phyloP scores from a whole-genome alignment of 2,329 filamentous ascomycete species.

The Plectosphaerella plurivora region DNA sequence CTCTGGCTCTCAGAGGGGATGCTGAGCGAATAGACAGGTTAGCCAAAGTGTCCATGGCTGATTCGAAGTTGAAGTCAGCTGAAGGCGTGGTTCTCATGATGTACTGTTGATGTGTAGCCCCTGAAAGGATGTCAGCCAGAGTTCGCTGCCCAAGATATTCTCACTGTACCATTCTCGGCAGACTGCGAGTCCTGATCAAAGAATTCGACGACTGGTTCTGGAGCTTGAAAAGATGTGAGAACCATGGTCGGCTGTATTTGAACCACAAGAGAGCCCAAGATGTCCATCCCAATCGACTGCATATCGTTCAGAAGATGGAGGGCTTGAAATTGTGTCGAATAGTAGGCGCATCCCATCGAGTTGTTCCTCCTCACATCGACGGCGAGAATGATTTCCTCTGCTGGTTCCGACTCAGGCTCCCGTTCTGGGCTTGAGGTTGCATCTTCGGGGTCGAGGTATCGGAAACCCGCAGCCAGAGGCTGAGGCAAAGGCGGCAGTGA shows the following conservation, averaged over 20 bases:
- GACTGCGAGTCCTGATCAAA: slow-evolving; percentile 16
- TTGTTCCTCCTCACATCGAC: slow-evolving; percentile 68
- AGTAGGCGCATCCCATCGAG: slow-evolving; percentile 80
- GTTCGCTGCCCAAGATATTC: background rate
- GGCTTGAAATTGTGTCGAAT: slow-evolving; percentile 63
- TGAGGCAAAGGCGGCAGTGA: background rate
- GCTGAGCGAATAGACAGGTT: slow-evolving; percentile 46
- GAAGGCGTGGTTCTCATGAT: slow-evolving; percentile 64
- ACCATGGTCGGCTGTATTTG: slow-evolving; percentile 52
- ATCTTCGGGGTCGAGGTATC: slow-evolving; percentile 4
- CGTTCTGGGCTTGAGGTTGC: background rate
- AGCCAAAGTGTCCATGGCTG: slow-evolving; percentile 62
- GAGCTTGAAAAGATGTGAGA: slow-evolving; percentile 44
- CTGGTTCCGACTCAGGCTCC: background rate
- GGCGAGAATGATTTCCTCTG: slow-evolving; percentile 69
- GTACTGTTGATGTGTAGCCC: slow-evolving; percentile 2
- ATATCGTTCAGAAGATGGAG: slow-evolving; percentile 77
- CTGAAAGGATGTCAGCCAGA: background rate
- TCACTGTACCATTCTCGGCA: slow-evolving; percentile 7
- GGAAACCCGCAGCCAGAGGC: background rate
- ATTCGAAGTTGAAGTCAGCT: slow-evolving; percentile 66
- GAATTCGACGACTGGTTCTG: slow-evolving; percentile 29
- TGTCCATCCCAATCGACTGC: slow-evolving; percentile 60
- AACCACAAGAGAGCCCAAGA: slow-evolving; percentile 57
- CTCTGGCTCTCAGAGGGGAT: background rate